A percentile compares a stretch with the other conserved stretches of the same genome.
Evolutionary conservation across 768 basidiomycete genomes (phyloP).

Genomic region (Auricularia heimuer): DNA sequence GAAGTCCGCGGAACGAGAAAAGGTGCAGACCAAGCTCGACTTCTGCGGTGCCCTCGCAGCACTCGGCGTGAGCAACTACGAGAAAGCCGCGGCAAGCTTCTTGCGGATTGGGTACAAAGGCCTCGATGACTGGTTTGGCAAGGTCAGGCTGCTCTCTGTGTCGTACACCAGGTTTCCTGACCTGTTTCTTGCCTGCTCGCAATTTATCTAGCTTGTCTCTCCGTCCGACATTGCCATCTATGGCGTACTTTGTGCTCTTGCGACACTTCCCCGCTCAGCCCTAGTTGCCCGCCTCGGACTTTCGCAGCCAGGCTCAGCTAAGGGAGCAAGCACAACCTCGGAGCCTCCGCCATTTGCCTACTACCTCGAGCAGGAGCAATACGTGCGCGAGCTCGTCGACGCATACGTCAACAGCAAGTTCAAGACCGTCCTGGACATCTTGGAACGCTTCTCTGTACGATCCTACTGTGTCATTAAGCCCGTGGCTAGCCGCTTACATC

Average conservation of each 20-base stretch:
- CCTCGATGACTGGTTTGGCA: constrained; percentile 71
- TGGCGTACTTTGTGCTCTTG: constrained; percentile 73
- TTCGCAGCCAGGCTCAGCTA: constrained; percentile 12
- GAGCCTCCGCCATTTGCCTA: constrained; percentile 38
- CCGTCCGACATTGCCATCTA: constrained; percentile 82
- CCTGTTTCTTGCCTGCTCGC: constrained; percentile 7
- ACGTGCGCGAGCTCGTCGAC: constrained; percentile 76
- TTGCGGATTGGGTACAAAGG: constrained; percentile 58
- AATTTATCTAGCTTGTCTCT: constrained; percentile 52
- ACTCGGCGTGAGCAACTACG: constrained; percentile 62
- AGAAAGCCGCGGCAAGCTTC: constrained; percentile 70
- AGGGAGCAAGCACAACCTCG: constrained; percentile 50
- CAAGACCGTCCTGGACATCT: constrained; percentile 66
- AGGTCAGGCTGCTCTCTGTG: constrained; percentile 27
- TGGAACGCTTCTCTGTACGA: constrained; percentile 59
- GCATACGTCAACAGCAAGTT: constrained; percentile 83
- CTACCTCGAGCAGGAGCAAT: constrained; percentile 81
- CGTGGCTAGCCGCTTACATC: not conserved
- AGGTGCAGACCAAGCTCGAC: constrained; percentile 68
- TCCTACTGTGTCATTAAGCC: not conserved
- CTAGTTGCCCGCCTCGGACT: constrained; percentile 43
- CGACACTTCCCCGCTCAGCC: constrained; percentile 57
- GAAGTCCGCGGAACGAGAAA: constrained; percentile 50
- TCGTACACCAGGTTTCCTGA: constrained; percentile 11
- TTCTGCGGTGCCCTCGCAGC: constrained; percentile 71